Evolutionary conservation across 2,329 filamentous ascomycete genomes (phyloP), one percentile per base, ranked within the genome.

Genomic region (Fusarium anguioides): DNA sequence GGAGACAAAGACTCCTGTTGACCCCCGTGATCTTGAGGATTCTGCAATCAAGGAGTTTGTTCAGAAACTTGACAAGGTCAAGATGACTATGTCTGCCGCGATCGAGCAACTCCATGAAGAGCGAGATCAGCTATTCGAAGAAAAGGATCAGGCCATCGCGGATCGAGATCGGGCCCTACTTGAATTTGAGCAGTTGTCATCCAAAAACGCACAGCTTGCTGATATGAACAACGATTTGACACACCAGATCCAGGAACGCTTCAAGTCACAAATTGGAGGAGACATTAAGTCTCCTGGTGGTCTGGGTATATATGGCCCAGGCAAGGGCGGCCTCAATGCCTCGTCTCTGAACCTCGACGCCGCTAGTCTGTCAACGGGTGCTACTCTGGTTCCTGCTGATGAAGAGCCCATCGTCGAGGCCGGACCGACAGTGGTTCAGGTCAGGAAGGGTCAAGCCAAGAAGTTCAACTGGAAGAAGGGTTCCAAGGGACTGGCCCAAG

Each of bases 401-500:
- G 91, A 92, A 42, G 93, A 96, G 37, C 84, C 83, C 0, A 83
- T 88, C 55, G 78, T 88, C n/a, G 86, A 88, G 65, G 84, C 89
- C 26, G 91, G 93, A 4, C 94, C 96, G n/a, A 96, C 97, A 62
- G 92, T 98, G 31, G 92, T 98, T 62, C 96, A 96, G 73, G 96
- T 98, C 65, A 89, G 94, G 72, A 98, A 97, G 81, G 94, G 92
- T 27, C 94, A 97, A 76, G 89, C 91, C 52, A 97, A 94, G 82
- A 98, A 97, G 78, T 97, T 97, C 81, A 97, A 97, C 81, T 98
- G 96, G 94, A 97, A 97, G 85, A 97, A 96, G 83, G 94, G 94
- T 36, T 93, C 93, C 36, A 95, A 97, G 80, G 94, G 92, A 55
- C 90, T 98, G 72, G 94, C 94, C 26, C 97, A 97, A 79, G 95